These are phyloP conservation scores for Geotrichum bryndzae DNA, from an alignment of 1,139 yeast species.

Conservation along the genomic window DNA sequence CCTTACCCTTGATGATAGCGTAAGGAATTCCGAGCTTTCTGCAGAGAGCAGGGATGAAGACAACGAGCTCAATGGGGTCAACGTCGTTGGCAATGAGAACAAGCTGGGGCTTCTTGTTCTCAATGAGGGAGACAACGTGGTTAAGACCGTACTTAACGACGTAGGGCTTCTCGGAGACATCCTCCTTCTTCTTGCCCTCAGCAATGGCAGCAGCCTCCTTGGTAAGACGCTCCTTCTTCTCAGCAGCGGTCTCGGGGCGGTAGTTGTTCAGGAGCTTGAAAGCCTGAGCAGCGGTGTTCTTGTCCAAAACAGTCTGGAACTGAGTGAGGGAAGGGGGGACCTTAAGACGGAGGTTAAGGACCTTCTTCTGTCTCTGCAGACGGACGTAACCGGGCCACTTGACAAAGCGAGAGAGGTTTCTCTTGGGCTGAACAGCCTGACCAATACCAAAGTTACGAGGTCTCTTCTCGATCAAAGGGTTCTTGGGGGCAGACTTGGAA, in stretches of 20 bases:
- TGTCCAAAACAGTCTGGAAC: conserved; percentile 91
- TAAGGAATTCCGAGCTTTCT: conserved; percentile 99
- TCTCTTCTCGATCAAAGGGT: conserved; percentile 79
- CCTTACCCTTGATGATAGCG: conserved; percentile 98
- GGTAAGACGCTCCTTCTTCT: conserved; percentile 97
- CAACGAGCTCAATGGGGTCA: conserved; percentile 96
- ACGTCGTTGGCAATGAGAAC: conserved; percentile 97
- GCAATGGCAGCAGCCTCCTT: conserved; percentile 98
- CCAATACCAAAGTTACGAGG: conserved; percentile 97
- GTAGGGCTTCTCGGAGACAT: conserved; percentile 92
- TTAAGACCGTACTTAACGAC: conserved; percentile 95
- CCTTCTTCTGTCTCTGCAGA: conserved; percentile 96
- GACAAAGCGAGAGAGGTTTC: conserved; percentile 92
- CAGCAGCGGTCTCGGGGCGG: conserved; percentile 95
- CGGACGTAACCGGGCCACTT: conserved; percentile 98
- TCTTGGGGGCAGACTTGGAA: conserved; percentile 36
- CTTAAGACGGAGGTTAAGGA: conserved; percentile 88
- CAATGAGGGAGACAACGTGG: conserved; percentile 94
- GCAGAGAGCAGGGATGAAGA: conserved; percentile 96
- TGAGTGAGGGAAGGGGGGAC: conserved; percentile 98
- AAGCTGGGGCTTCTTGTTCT: conserved; percentile 96
- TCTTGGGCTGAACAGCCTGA: conserved; percentile 89
- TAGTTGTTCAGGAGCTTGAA: conserved; percentile 96
- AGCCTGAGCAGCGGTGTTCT: conserved; percentile 95
- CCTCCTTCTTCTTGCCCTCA: conserved; percentile 94